Conservation (phyloP, 1,284 basidiomycete genomes). For the Trichosporon inkin region DNA sequence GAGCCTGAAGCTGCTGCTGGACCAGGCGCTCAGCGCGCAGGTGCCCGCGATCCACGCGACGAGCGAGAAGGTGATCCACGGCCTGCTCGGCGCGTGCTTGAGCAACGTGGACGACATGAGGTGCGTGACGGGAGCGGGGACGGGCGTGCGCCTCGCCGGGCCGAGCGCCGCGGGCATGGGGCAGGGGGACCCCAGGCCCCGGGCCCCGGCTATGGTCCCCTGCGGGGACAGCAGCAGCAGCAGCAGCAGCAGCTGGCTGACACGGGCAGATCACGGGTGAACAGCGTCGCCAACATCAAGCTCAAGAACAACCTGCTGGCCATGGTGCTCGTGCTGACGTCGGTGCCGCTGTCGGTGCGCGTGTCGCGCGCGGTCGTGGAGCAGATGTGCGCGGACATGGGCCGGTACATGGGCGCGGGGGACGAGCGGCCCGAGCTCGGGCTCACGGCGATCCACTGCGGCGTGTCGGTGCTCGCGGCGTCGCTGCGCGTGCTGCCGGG, state of each 20-base stretch:
- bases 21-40: slow-evolving; percentile 49
- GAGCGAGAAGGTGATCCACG: slow-evolving; percentile 64
- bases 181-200: too few relatives aligned
- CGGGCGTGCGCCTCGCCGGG: too few relatives aligned
- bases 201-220: too few relatives aligned
- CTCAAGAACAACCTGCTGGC: slow-evolving; percentile 87
- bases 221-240: too few relatives aligned
- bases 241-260: background rate
- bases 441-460: slow-evolving; percentile 82
- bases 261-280: slow-evolving; percentile 65
- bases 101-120: slow-evolving; percentile 87
- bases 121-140: slow-evolving; percentile 53
- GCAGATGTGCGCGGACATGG: slow-evolving; percentile 76
- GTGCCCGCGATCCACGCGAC: slow-evolving; percentile 34
- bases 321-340: slow-evolving; percentile 76
- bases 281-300: slow-evolving; percentile 71
- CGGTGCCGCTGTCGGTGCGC: slow-evolving; percentile 64
- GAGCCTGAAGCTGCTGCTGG: slow-evolving; percentile 68
- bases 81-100: slow-evolving; percentile 77
- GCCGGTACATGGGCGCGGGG: slow-evolving; percentile 63
- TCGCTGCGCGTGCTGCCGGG: slow-evolving; percentile 41
- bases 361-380: slow-evolving; percentile 74
- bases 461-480: slow-evolving; percentile 69
- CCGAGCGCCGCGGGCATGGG: too few relatives aligned
- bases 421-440: slow-evolving; percentile 62